Base-by-base conservation (phyloP, 495 filamentous ascomycete genomes). In the Penicillium parvum region DNA sequence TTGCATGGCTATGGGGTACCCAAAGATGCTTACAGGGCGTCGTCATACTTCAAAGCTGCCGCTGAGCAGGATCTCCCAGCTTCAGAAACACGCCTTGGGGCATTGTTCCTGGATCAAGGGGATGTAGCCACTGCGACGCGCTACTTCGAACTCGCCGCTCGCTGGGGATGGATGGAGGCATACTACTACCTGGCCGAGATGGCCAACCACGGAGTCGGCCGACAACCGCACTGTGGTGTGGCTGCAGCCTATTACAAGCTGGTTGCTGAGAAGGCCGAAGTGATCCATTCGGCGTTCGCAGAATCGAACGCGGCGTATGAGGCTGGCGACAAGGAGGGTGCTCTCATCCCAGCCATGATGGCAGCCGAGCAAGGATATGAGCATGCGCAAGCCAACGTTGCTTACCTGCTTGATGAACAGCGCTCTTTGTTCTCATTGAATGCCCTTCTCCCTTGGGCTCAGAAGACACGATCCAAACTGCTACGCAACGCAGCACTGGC, bases 361-460 rank as follows among this genome's bases (percentile, higher is more conserved):
- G 91, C 89, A 1, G 92, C 92, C 1, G 92, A 99, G 58, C 94
- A 97, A 66, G 92, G 92, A 8, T 96, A 95, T 53, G 92, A 99
- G 60, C 76, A 77, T 47, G 90, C 82, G 4, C 92, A 99, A 65
- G 84, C 88, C 28, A 99, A 99, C 48, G 92, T 96, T 3, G 92
- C 92, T 5, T 94, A 84, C 57, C 65, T 99, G 21, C 77, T 97
- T 2, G 92, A 99, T 51, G 80, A 90, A 37, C 76, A 85, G 40
- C 83, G 83, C 40, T 85, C 84, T 4, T 71, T 78, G 19, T 61
- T 85, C 7, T 63, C 76, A 2, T 47, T 86, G 0, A 56, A 61
- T 35, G 61, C 63, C 5, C 36, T 78, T 5, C 41, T 76, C 2
- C 72, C 72, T 12, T 73, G 66, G 56, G 36, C 37, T 11, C 43